A percentile compares a stretch with the other conserved stretches of the same genome.
Conservation (phyloP, 2,329 filamentous ascomycete species). For the Cladosporium sp. region DNA sequence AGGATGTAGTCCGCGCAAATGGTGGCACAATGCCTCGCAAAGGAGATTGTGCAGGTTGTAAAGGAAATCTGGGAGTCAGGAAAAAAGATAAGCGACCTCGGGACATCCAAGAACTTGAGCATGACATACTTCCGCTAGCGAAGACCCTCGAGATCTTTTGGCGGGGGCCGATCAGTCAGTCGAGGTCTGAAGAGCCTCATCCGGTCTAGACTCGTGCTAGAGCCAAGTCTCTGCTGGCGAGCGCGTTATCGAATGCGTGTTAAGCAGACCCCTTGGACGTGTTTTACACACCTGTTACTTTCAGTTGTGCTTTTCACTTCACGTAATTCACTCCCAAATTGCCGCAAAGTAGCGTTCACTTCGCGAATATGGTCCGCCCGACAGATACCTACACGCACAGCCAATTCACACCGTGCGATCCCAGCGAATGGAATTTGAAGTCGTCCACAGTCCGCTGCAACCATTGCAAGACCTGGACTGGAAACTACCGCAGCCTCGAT, state of each 20-base stretch:
- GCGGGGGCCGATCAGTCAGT: neutral
- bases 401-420: slow-evolving; percentile 24
- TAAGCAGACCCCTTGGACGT: too few relatives aligned
- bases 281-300: neutral
- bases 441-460: slow-evolving; percentile 26
- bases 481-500: slow-evolving; percentile 28
- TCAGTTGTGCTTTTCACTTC: neutral
- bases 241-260: too few relatives aligned
- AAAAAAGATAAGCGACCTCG: neutral
- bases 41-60: too few relatives aligned
- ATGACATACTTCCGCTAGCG: slow-evolving; percentile 1
- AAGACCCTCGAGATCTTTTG: neutral
- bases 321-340: too few relatives aligned
- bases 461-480: slow-evolving; percentile 31
- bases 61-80: neutral
- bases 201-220: neutral
- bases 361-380: slow-evolving; percentile 20
- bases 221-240: neutral
- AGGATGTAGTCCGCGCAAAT: too few relatives aligned
- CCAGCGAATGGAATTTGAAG: slow-evolving; percentile 21
- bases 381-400: slow-evolving; percentile 25
- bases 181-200: neutral
- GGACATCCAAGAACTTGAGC: neutral
- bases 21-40: too few relatives aligned
- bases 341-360: neutral